Evolutionary conservation across 768 basidiomycete species (phyloP).

Genomic region (Lactarius indigo): DNA sequence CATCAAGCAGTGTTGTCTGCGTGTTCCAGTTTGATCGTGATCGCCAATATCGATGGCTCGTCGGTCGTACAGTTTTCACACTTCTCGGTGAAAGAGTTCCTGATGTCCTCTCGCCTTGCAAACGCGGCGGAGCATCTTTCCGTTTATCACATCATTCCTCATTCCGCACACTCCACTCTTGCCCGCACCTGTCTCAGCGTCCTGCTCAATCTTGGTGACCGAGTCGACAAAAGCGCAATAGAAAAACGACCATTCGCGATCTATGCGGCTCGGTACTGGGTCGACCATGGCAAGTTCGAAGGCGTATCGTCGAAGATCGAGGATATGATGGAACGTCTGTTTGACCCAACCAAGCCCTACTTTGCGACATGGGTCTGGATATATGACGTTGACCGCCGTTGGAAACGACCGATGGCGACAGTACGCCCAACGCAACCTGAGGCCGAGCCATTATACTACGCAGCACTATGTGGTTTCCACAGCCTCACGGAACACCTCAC

Average conservation of each 20-base stretch:
- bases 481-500: not conserved
- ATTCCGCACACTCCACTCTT: not conserved
- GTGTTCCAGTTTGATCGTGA: not conserved
- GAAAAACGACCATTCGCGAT: not conserved
- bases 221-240: not conserved
- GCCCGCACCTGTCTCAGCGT: not conserved
- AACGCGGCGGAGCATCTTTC: not conserved
- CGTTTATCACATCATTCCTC: not conserved
- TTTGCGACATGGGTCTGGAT: slow-evolving; percentile 12
- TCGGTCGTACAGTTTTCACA: not conserved
- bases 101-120: not conserved
- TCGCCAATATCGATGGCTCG: not conserved
- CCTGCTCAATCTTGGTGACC: not conserved
- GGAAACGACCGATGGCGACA: not conserved
- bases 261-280: slow-evolving; percentile 16
- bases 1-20: not conserved
- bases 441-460: not conserved
- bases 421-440: not conserved
- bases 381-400: not conserved
- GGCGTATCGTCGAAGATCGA: not conserved
- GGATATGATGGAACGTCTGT: not conserved
- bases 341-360: not conserved
- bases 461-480: not conserved
- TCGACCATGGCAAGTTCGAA: not conserved
- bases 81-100: not conserved